phyloP scores from a whole-genome alignment of 768 basidiomycete species.

The Mycena galericulata region DNA sequence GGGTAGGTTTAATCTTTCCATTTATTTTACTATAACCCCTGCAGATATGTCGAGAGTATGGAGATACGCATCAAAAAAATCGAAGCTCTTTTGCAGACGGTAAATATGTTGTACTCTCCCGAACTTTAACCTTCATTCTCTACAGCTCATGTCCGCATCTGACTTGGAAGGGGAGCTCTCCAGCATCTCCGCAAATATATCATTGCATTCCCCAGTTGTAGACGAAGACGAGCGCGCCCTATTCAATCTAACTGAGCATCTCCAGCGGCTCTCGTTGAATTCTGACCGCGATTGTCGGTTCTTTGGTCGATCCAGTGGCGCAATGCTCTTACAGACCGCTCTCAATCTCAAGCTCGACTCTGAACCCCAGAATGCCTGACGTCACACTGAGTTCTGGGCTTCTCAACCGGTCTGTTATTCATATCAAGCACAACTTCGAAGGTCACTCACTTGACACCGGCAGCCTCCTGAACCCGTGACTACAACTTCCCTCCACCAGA shows the following conservation, averaged over 20 bases:
- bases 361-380: conserved; percentile 47
- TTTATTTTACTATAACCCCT: background rate
- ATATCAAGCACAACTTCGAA: background rate
- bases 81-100: conserved; percentile 69
- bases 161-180: conserved; percentile 71
- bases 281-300: conserved; percentile 54
- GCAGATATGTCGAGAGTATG: conserved; percentile 71
- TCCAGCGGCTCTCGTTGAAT: conserved; percentile 53
- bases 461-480: conserved; percentile 23
- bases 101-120: conserved; percentile 36
- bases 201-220: conserved; percentile 46
- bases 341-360: conserved; percentile 60
- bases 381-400: conserved; percentile 60
- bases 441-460: conserved; percentile 30
- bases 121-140: background rate
- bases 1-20: conserved; percentile 58
- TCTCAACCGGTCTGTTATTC: conserved; percentile 54
- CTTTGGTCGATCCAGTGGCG: conserved; percentile 65
- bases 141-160: conserved; percentile 65
- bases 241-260: conserved; percentile 44
- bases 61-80: conserved; percentile 74
- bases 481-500: conserved; percentile 66
- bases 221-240: conserved; percentile 46
- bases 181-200: conserved; percentile 49
- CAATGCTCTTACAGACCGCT: conserved; percentile 65